phyloP scores from a whole-genome alignment of 345 rosid genomes.

The Eucalyptus victrix region DNA sequence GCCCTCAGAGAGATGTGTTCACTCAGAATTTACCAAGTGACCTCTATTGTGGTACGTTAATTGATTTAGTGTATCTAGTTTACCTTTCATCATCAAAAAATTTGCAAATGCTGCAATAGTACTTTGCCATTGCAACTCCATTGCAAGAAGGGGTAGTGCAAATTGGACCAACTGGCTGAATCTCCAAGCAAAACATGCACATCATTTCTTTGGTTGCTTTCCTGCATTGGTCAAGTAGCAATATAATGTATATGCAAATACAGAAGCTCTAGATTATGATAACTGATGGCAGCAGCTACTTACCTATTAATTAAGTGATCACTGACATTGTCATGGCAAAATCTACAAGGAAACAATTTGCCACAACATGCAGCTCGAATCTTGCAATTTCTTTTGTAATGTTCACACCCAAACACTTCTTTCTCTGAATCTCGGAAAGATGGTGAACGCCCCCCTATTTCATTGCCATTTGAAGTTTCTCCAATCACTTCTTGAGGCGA shows the following conservation, averaged over 20 bases:
- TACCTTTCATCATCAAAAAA: conserved; percentile 94
- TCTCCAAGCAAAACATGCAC: conserved; percentile 58
- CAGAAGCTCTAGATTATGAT: background rate
- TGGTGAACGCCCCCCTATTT: conserved; percentile 18
- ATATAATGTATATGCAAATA: background rate
- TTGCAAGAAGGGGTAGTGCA: conserved; percentile 43
- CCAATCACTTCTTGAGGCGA: conserved; percentile 12
- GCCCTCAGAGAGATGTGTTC: background rate
- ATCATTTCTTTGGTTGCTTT: conserved; percentile 63
- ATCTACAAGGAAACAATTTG: conserved; percentile 50
- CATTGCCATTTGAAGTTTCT: conserved; percentile 30
- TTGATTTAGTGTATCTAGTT: background rate
- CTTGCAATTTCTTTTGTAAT: conserved; percentile 65
- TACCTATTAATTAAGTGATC: conserved; percentile 69
- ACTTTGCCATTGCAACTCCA: conserved; percentile 47
- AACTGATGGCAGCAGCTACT: background rate
- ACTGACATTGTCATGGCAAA: conserved; percentile 67
- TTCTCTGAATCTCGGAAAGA: conserved; percentile 41
- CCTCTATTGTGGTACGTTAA: background rate
- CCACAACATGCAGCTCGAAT: conserved; percentile 64
- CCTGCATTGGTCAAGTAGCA: conserved; percentile 12
- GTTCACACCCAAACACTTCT: conserved; percentile 49
- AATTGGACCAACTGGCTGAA: conserved; percentile 38
- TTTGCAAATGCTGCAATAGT: conserved; percentile 79
- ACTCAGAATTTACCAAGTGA: background rate